phyloP scores from a whole-genome alignment of 495 filamentous ascomycete genomes.

The Aspergillus cristatus region DNA sequence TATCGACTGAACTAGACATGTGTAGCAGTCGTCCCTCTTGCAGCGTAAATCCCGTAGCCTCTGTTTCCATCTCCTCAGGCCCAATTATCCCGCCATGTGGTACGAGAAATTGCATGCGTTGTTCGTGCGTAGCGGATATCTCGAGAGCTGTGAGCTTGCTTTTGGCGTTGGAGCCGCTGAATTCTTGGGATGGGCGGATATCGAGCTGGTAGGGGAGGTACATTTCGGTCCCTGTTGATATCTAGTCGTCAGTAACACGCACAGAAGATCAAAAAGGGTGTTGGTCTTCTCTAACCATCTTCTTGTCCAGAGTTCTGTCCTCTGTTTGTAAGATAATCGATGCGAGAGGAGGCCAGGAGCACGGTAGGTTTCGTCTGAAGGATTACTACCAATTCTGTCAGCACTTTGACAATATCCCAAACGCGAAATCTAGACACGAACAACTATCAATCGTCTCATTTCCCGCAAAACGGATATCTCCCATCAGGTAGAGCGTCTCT shows the following conservation, averaged over 20 bases:
- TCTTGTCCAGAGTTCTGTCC: constrained; percentile 18
- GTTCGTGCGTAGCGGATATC: constrained; percentile 25
- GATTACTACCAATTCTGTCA: constrained; percentile 43
- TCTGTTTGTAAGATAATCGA: constrained; percentile 42
- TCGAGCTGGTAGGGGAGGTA: constrained; percentile 62
- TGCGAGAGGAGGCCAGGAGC: constrained; percentile 61
- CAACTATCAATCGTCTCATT: constrained; percentile 61
- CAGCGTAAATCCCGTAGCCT: constrained; percentile 40
- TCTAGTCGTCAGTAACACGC: neutral
- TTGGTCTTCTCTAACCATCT: constrained; percentile 10
- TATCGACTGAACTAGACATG: constrained; percentile 63
- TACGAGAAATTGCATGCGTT: constrained; percentile 39
- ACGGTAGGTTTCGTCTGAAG: constrained; percentile 72
- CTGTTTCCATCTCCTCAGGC: constrained; percentile 32
- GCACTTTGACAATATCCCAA: neutral
- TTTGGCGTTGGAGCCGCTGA: constrained; percentile 61
- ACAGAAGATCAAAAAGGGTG: neutral
- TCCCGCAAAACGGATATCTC: constrained; percentile 66
- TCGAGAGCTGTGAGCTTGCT: constrained; percentile 54
- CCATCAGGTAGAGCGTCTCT: constrained; percentile 67
- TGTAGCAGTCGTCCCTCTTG: constrained; percentile 61
- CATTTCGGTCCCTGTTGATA: constrained; percentile 24
- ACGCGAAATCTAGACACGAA: constrained; percentile 23
- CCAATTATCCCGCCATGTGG: constrained; percentile 46
- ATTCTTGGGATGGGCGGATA: constrained; percentile 65